A percentile compares a stretch with the other conserved stretches of the same genome.
These are phyloP conservation scores for Dipodascopsis tothii DNA, from an alignment of 805 yeast genomes.

Conservation along the genomic window DNA sequence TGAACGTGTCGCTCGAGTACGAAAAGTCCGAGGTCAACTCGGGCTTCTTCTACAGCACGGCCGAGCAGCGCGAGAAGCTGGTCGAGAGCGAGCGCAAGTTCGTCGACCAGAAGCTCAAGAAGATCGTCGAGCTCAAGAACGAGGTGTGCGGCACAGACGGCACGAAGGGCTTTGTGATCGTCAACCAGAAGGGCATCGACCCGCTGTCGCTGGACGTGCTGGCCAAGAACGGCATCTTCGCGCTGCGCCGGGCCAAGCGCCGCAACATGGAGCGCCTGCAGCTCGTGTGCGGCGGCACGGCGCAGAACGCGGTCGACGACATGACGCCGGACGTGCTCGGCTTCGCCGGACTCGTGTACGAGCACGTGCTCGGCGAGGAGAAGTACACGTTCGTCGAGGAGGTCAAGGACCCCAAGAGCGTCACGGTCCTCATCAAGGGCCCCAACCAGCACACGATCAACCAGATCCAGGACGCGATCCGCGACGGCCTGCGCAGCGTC, in stretches of 20 bases:
- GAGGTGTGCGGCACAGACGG: conserved; percentile 75
- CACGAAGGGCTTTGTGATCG: conserved; percentile 77
- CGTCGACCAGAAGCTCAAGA: conserved; percentile 85
- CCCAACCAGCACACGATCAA: conserved; percentile 81
- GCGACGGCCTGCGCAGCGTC: conserved; percentile 94
- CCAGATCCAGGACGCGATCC: conserved; percentile 93
- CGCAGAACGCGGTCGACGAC: conserved; percentile 95
- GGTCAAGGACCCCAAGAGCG: conserved; percentile 75
- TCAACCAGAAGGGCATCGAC: conserved; percentile 97
- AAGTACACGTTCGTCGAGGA: conserved; percentile 94
- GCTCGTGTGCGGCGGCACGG: conserved; percentile 92
- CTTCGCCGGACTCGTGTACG: conserved; percentile 81
- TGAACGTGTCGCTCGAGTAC: conserved; percentile 91
- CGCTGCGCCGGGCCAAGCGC: conserved; percentile 95
- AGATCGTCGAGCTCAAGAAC: conserved; percentile 87
- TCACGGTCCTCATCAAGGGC: conserved; percentile 73
- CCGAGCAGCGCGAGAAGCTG: conserved; percentile 91
- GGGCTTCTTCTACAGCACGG: conserved; percentile 86
- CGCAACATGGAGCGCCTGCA: conserved; percentile 98
- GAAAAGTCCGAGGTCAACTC: conserved; percentile 97
- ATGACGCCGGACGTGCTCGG: conserved; percentile 74
- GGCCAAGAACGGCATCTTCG: conserved; percentile 87
- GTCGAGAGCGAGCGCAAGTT: conserved; percentile 90
- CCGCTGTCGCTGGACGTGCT: conserved; percentile 93
- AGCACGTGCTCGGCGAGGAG: conserved; percentile 92